Percentiles rank a stretch among this genome's conserved stretches.
These are phyloP conservation scores for Eudorina sp. DNA, from an alignment of 139 green algal species.

Conservation along the genomic window DNA sequence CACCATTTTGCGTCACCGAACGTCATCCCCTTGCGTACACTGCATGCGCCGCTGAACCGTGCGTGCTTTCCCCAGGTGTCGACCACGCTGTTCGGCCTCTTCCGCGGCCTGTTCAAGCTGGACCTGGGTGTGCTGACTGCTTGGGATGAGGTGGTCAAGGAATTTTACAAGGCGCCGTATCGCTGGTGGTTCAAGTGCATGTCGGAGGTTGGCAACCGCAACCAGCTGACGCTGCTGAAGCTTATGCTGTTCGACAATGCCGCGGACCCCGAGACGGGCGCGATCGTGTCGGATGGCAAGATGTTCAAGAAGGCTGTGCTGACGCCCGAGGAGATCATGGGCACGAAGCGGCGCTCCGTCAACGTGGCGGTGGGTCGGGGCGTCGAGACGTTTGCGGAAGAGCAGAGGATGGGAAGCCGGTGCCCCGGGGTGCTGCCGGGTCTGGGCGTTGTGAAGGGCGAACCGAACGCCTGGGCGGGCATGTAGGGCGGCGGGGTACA, in stretches of 20 bases:
- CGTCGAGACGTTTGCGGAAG: too few species aligned
- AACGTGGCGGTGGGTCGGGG: constrained; percentile 37
- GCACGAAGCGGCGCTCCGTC: constrained; percentile 39
- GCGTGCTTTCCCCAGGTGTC: constrained; percentile 35
- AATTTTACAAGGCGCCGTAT: constrained; percentile 59
- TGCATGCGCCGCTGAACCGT: too few species aligned
- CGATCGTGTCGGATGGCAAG: constrained; percentile 56
- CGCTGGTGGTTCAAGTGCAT: constrained; percentile 64
- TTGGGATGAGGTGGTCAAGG: constrained; percentile 63
- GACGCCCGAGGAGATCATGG: constrained; percentile 63
- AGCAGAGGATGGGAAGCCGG: too few species aligned
- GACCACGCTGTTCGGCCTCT: constrained; percentile 54
- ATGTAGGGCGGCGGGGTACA: too few species aligned
- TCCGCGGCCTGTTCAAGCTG: constrained; percentile 62
- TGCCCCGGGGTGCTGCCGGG: too few species aligned
- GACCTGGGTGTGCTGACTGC: constrained; percentile 64
- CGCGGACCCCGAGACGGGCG: constrained; percentile 27
- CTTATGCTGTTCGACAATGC: constrained; percentile 54
- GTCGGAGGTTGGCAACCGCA: constrained; percentile 58
- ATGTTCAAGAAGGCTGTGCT: constrained; percentile 70
- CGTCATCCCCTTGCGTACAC: too few species aligned
- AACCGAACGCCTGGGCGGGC: too few species aligned
- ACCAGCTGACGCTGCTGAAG: constrained; percentile 60
- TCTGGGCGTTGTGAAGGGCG: too few species aligned
- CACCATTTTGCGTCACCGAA: neutral